A percentile compares a stretch with the other conserved stretches of the same genome.
Conservation (phyloP, 371 early-diverging fungal genomes). For the Furculomyces boomerangus region DNA sequence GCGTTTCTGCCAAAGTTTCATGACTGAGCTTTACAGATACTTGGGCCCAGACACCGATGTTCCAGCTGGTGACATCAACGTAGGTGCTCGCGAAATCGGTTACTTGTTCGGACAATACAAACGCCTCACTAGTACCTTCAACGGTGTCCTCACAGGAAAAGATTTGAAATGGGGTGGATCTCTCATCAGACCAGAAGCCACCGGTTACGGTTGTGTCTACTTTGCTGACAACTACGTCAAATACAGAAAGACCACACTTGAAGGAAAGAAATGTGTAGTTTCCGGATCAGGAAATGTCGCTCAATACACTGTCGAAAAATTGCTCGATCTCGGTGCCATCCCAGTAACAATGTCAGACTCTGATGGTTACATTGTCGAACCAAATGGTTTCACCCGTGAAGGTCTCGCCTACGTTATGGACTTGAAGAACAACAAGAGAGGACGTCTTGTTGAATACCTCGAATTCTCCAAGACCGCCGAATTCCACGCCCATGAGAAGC, state of each 20-base stretch:
- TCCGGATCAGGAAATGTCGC: slow-evolving; percentile 28
- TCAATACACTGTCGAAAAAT: slow-evolving; percentile 27
- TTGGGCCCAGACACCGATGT: slow-evolving; percentile 26
- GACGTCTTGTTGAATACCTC: slow-evolving; percentile 21
- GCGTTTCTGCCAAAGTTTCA: slow-evolving; percentile 27
- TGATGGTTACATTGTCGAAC: slow-evolving; percentile 24
- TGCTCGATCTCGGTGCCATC: slow-evolving; percentile 24
- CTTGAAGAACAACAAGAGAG: slow-evolving; percentile 24
- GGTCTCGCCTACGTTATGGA: slow-evolving; percentile 23
- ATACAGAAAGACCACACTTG: slow-evolving; percentile 16
- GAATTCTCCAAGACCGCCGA: slow-evolving; percentile 22
- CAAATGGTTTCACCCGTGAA: slow-evolving; percentile 24
- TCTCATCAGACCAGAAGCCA: slow-evolving; percentile 28
- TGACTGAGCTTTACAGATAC: slow-evolving; percentile 26
- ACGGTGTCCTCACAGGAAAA: slow-evolving; percentile 26
- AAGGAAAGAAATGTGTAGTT: slow-evolving; percentile 25
- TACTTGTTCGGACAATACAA: slow-evolving; percentile 28
- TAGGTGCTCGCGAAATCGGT: slow-evolving; percentile 26
- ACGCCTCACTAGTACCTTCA: slow-evolving; percentile 23
- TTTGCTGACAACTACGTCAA: slow-evolving; percentile 26
- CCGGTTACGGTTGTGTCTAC: slow-evolving; percentile 29
- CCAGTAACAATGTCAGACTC: slow-evolving; percentile 26
- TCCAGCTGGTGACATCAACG: slow-evolving; percentile 27
- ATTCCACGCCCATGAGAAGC: slow-evolving; percentile 23
- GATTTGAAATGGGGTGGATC: slow-evolving; percentile 26